A percentile compares a stretch with the other conserved stretches of the same genome.
These are phyloP conservation scores for Beauveria pseudobassiana DNA, from an alignment of 2,329 filamentous ascomycete genomes.

Conservation along the genomic window DNA sequence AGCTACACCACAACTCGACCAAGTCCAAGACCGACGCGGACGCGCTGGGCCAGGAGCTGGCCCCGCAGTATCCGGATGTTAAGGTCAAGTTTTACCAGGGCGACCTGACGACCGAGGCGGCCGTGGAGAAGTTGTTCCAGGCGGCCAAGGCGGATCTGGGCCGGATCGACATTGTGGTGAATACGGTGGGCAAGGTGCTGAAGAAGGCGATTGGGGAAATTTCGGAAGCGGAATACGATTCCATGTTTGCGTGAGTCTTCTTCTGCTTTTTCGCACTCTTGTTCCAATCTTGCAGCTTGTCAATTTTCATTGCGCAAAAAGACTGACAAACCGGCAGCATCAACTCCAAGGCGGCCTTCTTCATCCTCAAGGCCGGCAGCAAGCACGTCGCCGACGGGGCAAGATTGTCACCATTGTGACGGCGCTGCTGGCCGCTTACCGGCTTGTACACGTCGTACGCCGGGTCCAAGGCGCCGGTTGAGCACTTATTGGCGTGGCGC, in stretches of 20 bases:
- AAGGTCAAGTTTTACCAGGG: conserved; percentile 34
- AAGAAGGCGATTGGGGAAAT: conserved; percentile 39
- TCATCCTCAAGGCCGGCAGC: conserved; percentile 36
- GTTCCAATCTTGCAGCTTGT: no score
- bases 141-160: conserved; percentile 32
- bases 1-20: conserved; percentile 48
- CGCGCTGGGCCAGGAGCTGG: conserved; percentile 30
- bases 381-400: conserved; percentile 34
- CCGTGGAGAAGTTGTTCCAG: conserved; percentile 34
- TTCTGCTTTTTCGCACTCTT: background rate
- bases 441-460: conserved; percentile 38
- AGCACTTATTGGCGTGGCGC: conserved; percentile 31
- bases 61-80: conserved; percentile 21
- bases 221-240: conserved; percentile 37
- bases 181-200: conserved; percentile 42
- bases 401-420: conserved; percentile 40
- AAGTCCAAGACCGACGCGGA: conserved; percentile 29
- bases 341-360: conserved; percentile 39
- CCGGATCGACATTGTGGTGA: conserved; percentile 41
- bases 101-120: conserved; percentile 32
- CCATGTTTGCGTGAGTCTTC: conserved; percentile 35
- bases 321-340: conserved; percentile 20
- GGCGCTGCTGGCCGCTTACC: conserved; percentile 34
- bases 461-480: conserved; percentile 33
- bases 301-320: background rate